A percentile compares a stretch with the other conserved stretches of the same genome.
These are phyloP conservation scores for Jaenimonas drosophilae DNA, from an alignment of 208 protist genomes.

Conservation along the genomic window DNA sequence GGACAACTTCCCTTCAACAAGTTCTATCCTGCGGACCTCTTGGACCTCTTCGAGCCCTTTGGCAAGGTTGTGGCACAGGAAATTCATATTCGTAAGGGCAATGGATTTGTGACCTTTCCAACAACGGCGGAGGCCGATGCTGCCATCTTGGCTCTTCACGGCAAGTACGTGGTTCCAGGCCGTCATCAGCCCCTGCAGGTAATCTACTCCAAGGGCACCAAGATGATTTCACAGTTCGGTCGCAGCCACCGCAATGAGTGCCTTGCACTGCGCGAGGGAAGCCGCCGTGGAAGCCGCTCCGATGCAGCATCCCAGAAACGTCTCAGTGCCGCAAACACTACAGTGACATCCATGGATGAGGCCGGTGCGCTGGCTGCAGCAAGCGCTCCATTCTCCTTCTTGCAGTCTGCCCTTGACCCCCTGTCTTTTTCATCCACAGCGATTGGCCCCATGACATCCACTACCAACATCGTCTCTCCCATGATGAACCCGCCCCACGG, in stretches of 20 bases:
- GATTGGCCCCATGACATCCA: too few species aligned
- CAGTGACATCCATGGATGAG: too few species aligned
- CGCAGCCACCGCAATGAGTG: constrained; percentile 28
- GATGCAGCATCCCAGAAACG: too few species aligned
- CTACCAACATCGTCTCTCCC: too few species aligned
- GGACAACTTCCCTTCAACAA: constrained; percentile 37
- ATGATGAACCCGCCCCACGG: too few species aligned
- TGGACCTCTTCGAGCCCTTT: constrained; percentile 20
- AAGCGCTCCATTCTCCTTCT: too few species aligned
- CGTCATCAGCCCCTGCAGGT: constrained; percentile 52
- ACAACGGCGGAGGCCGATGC: constrained; percentile 39
- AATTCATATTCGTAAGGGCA: constrained; percentile 25
- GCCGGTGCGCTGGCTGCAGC: too few species aligned
- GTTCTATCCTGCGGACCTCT: constrained; percentile 30
- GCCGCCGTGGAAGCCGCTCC: too few species aligned
- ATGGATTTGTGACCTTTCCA: constrained; percentile 13
- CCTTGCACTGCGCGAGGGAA: too few species aligned
- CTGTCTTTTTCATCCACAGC: too few species aligned
- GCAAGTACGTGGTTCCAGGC: constrained; percentile 30
- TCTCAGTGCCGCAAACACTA: too few species aligned
- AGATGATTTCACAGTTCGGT: constrained; percentile 51
- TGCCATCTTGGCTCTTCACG: constrained; percentile 38
- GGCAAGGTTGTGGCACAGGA: constrained; percentile 23
- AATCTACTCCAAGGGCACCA: constrained; percentile 45
- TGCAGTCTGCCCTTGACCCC: too few species aligned